Evolutionary conservation across 1,284 basidiomycete genomes (phyloP).

Genomic region (Wallemia hederae): DNA sequence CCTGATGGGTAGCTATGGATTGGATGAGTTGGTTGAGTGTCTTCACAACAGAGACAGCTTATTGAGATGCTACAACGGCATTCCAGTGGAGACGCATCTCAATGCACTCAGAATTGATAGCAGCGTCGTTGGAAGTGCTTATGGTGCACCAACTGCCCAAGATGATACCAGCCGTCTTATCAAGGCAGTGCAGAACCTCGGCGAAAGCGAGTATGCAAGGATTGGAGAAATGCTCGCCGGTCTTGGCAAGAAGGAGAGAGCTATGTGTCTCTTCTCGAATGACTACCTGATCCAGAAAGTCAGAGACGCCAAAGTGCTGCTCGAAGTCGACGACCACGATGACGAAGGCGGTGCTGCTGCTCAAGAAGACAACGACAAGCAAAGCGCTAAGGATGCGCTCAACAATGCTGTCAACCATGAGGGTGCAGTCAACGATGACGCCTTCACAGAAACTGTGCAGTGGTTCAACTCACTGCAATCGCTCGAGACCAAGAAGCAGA

Average conservation of each 20-base stretch:
- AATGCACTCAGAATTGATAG: not conserved
- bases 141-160: not conserved
- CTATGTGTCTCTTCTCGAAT: conserved; percentile 60
- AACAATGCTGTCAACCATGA: not conserved
- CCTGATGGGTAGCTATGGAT: not conserved
- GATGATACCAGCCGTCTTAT: not conserved
- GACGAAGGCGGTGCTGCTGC: conserved; percentile 10
- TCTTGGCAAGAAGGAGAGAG: conserved; percentile 57
- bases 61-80: not conserved
- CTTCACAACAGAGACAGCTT: not conserved
- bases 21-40: not conserved
- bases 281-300: conserved; percentile 50
- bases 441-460: conserved; percentile 37
- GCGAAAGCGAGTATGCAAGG: not conserved
- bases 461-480: conserved; percentile 41
- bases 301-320: conserved; percentile 44
- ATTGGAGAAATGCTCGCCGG: conserved; percentile 51
- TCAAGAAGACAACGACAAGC: not conserved
- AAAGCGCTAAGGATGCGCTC: conserved; percentile 1
- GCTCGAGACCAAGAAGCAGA: conserved; percentile 34
- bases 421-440: conserved; percentile 25
- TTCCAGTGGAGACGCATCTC: not conserved
- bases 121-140: not conserved
- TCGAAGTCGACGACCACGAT: conserved; percentile 28
- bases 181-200: not conserved